phyloP scores from a whole-genome alignment of 1,284 basidiomycete genomes.

The Cryptococcus sp. region DNA sequence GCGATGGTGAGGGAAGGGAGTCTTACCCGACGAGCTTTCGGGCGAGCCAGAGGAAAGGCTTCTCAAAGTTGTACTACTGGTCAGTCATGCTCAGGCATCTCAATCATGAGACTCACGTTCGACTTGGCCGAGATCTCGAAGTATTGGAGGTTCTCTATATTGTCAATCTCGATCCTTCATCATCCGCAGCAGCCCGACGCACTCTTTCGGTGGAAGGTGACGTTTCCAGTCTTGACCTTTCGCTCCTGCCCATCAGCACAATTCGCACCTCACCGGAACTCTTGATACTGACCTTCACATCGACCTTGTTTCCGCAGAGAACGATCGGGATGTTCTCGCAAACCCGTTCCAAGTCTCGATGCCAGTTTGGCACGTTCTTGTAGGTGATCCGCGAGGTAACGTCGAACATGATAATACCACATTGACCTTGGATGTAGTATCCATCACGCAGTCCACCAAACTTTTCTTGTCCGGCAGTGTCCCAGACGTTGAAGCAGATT shows the following conservation, averaged over 20 bases:
- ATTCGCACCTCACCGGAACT: slow-evolving; percentile 1
- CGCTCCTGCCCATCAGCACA: slow-evolving; percentile 64
- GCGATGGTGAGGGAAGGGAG: not conserved
- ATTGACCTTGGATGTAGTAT: slow-evolving; percentile 98
- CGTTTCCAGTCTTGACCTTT: slow-evolving; percentile 97
- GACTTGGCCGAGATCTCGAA: slow-evolving; percentile 99
- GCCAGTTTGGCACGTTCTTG: slow-evolving; percentile 99
- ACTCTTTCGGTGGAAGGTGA: slow-evolving; percentile 99
- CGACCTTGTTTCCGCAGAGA: slow-evolving; percentile 99
- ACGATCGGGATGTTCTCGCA: slow-evolving; percentile 99
- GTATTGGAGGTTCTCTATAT: slow-evolving; percentile 88
- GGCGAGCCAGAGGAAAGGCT: slow-evolving; percentile 99
- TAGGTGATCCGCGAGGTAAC: slow-evolving; percentile 99
- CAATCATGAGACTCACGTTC: slow-evolving; percentile 58
- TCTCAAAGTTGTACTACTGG: slow-evolving; percentile 93
- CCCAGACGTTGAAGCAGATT: slow-evolving; percentile 99
- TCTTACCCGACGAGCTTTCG: slow-evolving; percentile 93
- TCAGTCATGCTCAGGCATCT: too few species aligned
- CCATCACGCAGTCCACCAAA: slow-evolving; percentile 97
- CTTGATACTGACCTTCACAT: slow-evolving; percentile 77
- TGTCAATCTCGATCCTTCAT: slow-evolving; percentile 5
- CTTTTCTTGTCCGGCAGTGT: slow-evolving; percentile 99
- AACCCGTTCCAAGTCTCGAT: slow-evolving; percentile 97
- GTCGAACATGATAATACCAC: slow-evolving; percentile 99
- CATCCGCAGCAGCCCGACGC: slow-evolving; percentile 4